Percentiles rank a stretch among this genome's conserved stretches.
phyloP scores from a whole-genome alignment of 78 protist genomes.

The Speleostelium caveatum region DNA sequence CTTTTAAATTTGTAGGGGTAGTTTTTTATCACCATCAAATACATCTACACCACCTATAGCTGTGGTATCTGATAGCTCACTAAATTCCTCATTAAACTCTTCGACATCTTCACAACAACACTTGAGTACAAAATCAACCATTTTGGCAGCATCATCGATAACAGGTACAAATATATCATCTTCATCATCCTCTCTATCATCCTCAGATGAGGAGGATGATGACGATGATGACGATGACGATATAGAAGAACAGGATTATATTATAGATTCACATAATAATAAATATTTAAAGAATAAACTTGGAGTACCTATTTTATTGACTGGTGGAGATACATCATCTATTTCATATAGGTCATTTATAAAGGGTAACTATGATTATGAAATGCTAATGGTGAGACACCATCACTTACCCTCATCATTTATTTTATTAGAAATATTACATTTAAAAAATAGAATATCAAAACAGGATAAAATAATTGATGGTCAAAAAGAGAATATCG shows the following conservation, averaged over 20 bases:
- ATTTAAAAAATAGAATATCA: conserved; percentile 58
- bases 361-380: conserved; percentile 21
- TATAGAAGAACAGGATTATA: background rate
- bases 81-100: too few relatives aligned
- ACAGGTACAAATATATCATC: background rate
- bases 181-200: background rate
- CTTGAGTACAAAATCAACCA: background rate
- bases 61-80: too few relatives aligned
- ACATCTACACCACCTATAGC: conserved; percentile 1
- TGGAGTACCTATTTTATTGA: conserved; percentile 50
- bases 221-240: background rate
- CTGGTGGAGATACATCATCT: conserved; percentile 7
- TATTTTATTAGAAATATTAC: conserved; percentile 52
- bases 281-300: background rate
- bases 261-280: too few relatives aligned
- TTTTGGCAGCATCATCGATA: background rate
- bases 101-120: too few relatives aligned
- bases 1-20: background rate
- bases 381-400: background rate
- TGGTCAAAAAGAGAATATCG: conserved; percentile 47
- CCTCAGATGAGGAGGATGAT: conserved; percentile 35
- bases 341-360: conserved; percentile 65
- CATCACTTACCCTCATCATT: background rate
- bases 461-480: conserved; percentile 51
- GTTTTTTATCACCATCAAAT: conserved; percentile 6